Evolutionary conservation across 352 stramenopile species (phyloP), one percentile per base, ranked within the genome.

Genomic region (Phytophthora megakarya): DNA sequence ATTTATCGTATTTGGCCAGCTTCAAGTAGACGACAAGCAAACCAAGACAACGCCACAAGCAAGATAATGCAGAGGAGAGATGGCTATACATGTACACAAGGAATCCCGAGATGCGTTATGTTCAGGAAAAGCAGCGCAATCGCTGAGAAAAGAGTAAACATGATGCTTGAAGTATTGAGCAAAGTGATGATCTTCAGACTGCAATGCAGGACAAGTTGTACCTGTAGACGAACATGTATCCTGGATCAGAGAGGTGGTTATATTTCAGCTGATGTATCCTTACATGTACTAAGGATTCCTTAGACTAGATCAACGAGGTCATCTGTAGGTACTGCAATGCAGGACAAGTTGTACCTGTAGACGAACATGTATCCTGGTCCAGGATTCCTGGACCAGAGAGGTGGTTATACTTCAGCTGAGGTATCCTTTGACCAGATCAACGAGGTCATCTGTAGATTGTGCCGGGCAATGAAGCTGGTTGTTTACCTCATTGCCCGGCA

Each of bases 1-100:
- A 88, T 55, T 65, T 88, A 40, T 88, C 76, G 28, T 88, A 88
- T 55, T 53, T 88, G 19, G 69, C 58, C 25, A 71, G 48, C 35
- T 86, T 86, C 62, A 88, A 86, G 72, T 80, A 67, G 23, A 49
- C 39, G 45, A 30, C 56, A 55, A 51, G 12, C 7, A 30, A 37
- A 39, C 10, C 28, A 50, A 51, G 16, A 9, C 28, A 42, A 46
- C 33, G 23, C 13, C 21, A 5, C 3, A 38, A 40, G 26, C 42
- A 53, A 33, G 19, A 33, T 33, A 44, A 61, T 56, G 51, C 32
- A 63, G 19, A 52, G 49, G 58, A 42, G 37, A 25, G n/a, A 28
- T 22, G 49, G 11, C 59, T 22, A 37, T 35, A 35, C 30, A 35
- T 35, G 40, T 53, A 50, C 33, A 12, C 21, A 35, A 45, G 32